Evolutionary conservation across 108 stramenopile species (phyloP), one percentile per base, ranked within the genome.

Genomic region (Pinguiococcus pyrenoidosus): DNA sequence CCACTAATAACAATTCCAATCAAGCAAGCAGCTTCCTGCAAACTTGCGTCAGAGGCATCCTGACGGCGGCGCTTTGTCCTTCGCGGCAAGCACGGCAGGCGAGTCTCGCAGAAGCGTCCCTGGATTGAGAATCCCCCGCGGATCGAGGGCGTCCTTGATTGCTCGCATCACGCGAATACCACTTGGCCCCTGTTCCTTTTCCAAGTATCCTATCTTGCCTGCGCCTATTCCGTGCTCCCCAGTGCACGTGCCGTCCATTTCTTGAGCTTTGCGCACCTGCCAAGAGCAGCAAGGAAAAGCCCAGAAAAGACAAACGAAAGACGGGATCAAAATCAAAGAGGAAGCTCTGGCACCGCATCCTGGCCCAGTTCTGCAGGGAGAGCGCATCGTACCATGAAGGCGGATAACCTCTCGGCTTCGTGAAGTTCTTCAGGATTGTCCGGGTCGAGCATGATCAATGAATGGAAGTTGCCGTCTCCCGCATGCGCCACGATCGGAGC

Each of bases 381-480:
- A n/a, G n/a, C n/a, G n/a, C n/a, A n/a, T n/a, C n/a, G n/a, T 23
- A 61, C 64, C 59, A 67, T 62, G 32, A 49, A 39, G 20, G 49
- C 27, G 37, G 48, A 48, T 17, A 67, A 54, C 10, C 62, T 26
- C 29, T 76, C 56, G 29, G 85, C 68, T 39, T 64, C 71, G 0
- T 55, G 39, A 33, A 73, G 56, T 32, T 92, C 84, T 26, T 80
- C 80, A 2, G 71, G 64, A 2, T 79, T 32, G 37, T 85, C 83
- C 25, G 68, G 56, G 41, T 79, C 72, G 17, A 37, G 26, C 45
- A 85, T 56, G 1, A 89, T 64, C n/a, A 68, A 22, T 6, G 34
- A 54, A 54, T 97, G 92, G 54, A 91, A 94, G 61, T 94, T 97
- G 0, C 92, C 96, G 55, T 94, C 96, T 14, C 96, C 96, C 30